These are phyloP conservation scores for Solanum clarkiae DNA, from an alignment of 257 asterid species.

Conservation along the genomic window DNA sequence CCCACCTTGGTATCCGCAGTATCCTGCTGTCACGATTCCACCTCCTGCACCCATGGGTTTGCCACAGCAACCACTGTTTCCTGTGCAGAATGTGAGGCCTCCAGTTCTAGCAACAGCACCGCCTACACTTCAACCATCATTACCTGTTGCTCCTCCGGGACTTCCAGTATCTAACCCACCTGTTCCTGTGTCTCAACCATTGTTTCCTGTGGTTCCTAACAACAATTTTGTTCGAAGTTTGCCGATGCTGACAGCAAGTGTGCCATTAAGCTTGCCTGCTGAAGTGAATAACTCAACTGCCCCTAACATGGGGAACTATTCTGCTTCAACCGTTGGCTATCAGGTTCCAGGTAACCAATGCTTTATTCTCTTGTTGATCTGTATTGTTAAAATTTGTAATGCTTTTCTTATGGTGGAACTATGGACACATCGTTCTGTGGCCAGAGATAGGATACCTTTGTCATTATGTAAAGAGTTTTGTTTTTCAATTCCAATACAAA, in stretches of 20 bases:
- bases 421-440: neutral
- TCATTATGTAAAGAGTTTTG: neutral
- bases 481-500: neutral
- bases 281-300: constrained; percentile 24
- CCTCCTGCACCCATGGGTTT: constrained; percentile 52
- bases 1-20: constrained; percentile 69
- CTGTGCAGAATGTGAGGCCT: constrained; percentile 65
- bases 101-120: constrained; percentile 39
- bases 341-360: constrained; percentile 38
- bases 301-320: constrained; percentile 19
- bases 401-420: neutral
- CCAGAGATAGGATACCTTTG: neutral
- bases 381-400: neutral
- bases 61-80: constrained; percentile 76
- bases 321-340: constrained; percentile 27
- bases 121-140: constrained; percentile 14
- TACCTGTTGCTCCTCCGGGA: constrained; percentile 54
- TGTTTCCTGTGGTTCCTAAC: constrained; percentile 63
- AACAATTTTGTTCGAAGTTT: constrained; percentile 34
- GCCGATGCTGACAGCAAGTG: constrained; percentile 24
- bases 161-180: constrained; percentile 28
- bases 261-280: constrained; percentile 24
- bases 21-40: constrained; percentile 43
- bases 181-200: constrained; percentile 55
- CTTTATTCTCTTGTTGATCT: neutral